Evolutionary conservation across 495 filamentous ascomycete species (phyloP).

Genomic region (Trichoderma erinaceum): DNA sequence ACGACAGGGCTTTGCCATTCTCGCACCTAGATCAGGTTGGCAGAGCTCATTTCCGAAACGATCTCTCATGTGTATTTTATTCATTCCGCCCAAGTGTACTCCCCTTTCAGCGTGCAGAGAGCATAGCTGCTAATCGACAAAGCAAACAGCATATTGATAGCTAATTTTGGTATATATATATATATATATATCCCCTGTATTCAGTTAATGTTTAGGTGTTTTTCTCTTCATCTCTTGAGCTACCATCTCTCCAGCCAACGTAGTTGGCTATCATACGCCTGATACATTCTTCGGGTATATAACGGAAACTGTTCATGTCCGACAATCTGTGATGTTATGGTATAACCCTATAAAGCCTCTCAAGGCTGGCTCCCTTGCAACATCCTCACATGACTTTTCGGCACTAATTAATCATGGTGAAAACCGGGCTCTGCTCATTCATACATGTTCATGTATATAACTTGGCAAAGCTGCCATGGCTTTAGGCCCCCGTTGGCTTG

Average conservation of each 20-base stretch:
- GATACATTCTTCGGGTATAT: no score
- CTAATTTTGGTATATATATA: constrained; percentile 12
- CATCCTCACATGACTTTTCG: no score
- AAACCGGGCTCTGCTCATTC: no score
- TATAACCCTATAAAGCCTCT: no score
- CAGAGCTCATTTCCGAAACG: not conserved
- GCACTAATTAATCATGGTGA: no score
- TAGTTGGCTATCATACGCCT: no score
- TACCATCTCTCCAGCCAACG: no score
- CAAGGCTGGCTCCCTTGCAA: no score
- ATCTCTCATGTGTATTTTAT: not conserved
- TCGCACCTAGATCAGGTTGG: not conserved
- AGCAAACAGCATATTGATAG: not conserved
- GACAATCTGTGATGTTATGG: no score
- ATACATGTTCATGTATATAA: not conserved
- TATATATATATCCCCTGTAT: constrained; percentile 7
- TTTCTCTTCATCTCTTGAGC: not conserved
- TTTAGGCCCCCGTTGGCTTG: not conserved
- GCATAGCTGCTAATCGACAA: not conserved
- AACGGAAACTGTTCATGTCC: no score
- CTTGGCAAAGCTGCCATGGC: not conserved
- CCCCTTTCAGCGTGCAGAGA: not conserved
- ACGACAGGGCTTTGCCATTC: not conserved
- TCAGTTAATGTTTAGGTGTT: not conserved
- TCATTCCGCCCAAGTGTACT: not conserved